phyloP scores from a whole-genome alignment of 345 rosid species.

The Eucalyptus cloeziana region DNA sequence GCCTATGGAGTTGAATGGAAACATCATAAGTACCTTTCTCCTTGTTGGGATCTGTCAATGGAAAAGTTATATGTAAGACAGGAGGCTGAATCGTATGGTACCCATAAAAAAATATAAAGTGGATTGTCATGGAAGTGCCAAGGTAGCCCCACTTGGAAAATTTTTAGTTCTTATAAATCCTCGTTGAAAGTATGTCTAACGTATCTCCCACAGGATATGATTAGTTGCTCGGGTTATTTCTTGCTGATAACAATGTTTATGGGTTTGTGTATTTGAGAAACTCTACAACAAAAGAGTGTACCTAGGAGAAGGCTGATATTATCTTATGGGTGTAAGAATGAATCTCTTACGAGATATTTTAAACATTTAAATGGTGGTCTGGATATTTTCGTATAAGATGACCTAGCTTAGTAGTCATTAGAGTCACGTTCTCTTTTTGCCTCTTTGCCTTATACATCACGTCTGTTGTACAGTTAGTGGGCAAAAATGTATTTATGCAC shows the following conservation, averaged over 20 bases:
- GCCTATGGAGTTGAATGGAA: neutral
- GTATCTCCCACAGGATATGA: rapidly evolving
- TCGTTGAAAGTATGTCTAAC: neutral
- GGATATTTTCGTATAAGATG: too few species aligned
- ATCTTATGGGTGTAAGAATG: too few species aligned
- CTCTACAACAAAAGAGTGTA: neutral
- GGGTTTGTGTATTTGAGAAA: neutral
- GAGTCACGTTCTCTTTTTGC: too few species aligned
- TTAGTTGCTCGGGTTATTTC: neutral
- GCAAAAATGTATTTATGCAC: neutral
- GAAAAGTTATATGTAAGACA: neutral
- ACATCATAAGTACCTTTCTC: neutral
- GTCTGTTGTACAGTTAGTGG: neutral
- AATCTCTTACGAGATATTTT: too few species aligned
- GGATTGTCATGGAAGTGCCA: neutral
- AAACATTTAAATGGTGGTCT: too few species aligned
- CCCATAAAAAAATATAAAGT: too few species aligned
- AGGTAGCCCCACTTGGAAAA: neutral
- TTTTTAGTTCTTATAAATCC: rapidly evolving
- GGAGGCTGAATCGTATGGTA: neutral
- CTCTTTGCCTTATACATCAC: too few species aligned
- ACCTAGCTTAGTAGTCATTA: too few species aligned
- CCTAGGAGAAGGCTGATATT: too few species aligned
- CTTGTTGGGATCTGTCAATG: neutral
- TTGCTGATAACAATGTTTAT: too few species aligned